Evolutionary conservation across 208 protist genomes (phyloP).

Genomic region (Zelonia costaricensis): DNA sequence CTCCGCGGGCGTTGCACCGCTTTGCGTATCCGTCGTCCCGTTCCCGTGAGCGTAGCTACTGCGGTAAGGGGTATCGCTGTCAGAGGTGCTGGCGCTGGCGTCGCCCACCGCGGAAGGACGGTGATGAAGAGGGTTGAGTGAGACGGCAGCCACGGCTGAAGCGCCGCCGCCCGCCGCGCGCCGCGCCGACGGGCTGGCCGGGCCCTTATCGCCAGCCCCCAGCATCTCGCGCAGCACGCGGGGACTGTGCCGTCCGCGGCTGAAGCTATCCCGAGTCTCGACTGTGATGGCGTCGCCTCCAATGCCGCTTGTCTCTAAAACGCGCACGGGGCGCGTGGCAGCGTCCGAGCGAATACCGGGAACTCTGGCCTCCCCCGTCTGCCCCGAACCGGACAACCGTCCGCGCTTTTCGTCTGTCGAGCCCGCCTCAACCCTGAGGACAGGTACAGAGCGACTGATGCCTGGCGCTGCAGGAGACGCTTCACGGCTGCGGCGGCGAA

Average conservation of each 20-base stretch:
- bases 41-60: constrained; percentile 3
- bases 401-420: not conserved
- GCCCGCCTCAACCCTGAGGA: not conserved
- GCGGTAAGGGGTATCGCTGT: not conserved
- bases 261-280: constrained; percentile 14
- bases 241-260: constrained; percentile 7
- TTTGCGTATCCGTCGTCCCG: constrained; percentile 2
- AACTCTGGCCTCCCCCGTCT: constrained; percentile 4
- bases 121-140: constrained; percentile 17
- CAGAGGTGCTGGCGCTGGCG: not conserved
- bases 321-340: not conserved
- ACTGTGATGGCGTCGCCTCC: constrained; percentile 7
- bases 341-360: not conserved
- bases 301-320: not conserved
- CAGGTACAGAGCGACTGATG: not conserved
- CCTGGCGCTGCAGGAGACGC: not conserved
- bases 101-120: not conserved
- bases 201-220: not conserved
- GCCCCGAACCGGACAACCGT: not conserved
- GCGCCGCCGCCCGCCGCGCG: not conserved
- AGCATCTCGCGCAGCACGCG: constrained; percentile 17
- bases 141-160: not conserved
- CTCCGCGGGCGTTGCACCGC: not conserved
- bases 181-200: not conserved
- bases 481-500: not conserved